A percentile compares a stretch with the other conserved stretches of the same genome.
phyloP scores from a whole-genome alignment of 23 red algal species.

The Gracilaria gracilis region DNA sequence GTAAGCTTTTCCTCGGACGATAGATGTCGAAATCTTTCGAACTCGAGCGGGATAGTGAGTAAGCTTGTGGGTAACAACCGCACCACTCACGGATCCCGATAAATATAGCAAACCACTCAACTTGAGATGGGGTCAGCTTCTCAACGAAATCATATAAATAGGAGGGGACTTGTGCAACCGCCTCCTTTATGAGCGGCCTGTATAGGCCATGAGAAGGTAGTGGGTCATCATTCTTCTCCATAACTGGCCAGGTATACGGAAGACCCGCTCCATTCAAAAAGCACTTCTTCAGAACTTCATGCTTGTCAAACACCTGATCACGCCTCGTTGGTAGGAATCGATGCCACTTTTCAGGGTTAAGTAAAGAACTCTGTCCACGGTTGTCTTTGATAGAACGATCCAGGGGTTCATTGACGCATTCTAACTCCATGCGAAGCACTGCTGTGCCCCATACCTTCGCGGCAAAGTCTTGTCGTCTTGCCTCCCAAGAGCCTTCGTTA shows the following conservation, averaged over 20 bases:
- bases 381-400: neutral
- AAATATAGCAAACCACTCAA: slow-evolving; percentile 69
- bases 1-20: neutral
- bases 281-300: slow-evolving; percentile 23
- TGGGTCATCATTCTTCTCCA: slow-evolving; percentile 9
- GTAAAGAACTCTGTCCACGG: slow-evolving; percentile 31
- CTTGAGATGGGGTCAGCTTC: slow-evolving; percentile 14
- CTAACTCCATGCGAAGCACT: slow-evolving; percentile 47
- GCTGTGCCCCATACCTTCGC: slow-evolving; percentile 59
- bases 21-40: neutral
- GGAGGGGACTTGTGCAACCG: slow-evolving; percentile 32
- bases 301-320: slow-evolving; percentile 66
- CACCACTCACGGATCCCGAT: slow-evolving; percentile 45
- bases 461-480: slow-evolving; percentile 24
- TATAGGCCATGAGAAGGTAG: slow-evolving; percentile 49
- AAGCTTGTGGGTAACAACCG: slow-evolving; percentile 6
- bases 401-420: slow-evolving; percentile 6
- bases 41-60: neutral
- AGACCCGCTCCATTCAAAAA: slow-evolving; percentile 22
- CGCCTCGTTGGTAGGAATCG: neutral
- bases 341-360: slow-evolving; percentile 42
- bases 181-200: slow-evolving; percentile 61
- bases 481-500: slow-evolving; percentile 25
- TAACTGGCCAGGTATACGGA: slow-evolving; percentile 39
- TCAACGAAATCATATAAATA: slow-evolving; percentile 52